These are phyloP conservation scores for Fonsecaea erecta DNA, from an alignment of 2,329 filamentous ascomycete species.

Conservation along the genomic window DNA sequence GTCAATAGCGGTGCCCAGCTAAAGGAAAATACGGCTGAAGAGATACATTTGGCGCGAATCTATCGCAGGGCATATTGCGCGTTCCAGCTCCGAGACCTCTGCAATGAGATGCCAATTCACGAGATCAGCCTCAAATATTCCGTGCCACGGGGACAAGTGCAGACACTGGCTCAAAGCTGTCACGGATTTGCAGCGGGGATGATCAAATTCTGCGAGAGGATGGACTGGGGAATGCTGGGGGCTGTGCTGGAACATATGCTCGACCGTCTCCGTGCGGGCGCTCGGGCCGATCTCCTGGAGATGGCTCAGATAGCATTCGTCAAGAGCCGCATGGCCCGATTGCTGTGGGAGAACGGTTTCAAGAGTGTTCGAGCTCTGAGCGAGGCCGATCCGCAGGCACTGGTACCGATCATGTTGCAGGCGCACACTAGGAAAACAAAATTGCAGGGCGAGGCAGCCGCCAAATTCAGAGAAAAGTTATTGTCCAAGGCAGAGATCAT, in stretches of 20 bases:
- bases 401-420: slow-evolving; percentile 74
- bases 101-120: slow-evolving; percentile 75
- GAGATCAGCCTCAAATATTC: slow-evolving; percentile 72
- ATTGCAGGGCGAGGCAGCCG: slow-evolving; percentile 60
- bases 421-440: slow-evolving; percentile 51
- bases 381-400: slow-evolving; percentile 68
- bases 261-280: slow-evolving; percentile 73
- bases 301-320: slow-evolving; percentile 74
- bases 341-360: slow-evolving; percentile 79
- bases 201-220: slow-evolving; percentile 77
- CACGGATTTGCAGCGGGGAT: slow-evolving; percentile 79
- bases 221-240: slow-evolving; percentile 67
- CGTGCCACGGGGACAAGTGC: slow-evolving; percentile 70
- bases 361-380: slow-evolving; percentile 70
- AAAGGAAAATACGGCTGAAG: slow-evolving; percentile 65
- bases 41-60: slow-evolving; percentile 65
- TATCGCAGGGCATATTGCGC: slow-evolving; percentile 76
- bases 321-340: slow-evolving; percentile 74
- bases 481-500: slow-evolving; percentile 70
- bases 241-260: slow-evolving; percentile 76
- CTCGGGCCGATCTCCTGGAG: slow-evolving; percentile 70
- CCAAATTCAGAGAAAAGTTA: slow-evolving; percentile 67
- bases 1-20: slow-evolving; percentile 66
- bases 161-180: slow-evolving; percentile 74
- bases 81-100: slow-evolving; percentile 76